Evolutionary conservation across 2,329 filamentous ascomycete genomes (phyloP), one percentile per base, ranked within the genome.

Genomic region (Thielaviopsis ethacetica): DNA sequence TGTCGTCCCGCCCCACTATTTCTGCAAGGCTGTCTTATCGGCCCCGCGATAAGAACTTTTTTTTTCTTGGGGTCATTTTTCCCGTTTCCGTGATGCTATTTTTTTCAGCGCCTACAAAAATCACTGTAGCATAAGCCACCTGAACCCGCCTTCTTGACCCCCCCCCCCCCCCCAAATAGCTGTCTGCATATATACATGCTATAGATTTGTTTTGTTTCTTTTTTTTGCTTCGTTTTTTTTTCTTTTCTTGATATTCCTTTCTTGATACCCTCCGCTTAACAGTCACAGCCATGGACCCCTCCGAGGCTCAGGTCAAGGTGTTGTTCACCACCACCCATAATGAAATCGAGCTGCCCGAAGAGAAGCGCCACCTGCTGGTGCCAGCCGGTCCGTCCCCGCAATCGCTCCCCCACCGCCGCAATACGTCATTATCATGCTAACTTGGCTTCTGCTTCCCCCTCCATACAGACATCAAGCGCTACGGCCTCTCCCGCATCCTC

Each of bases 401-500:
- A 51, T 19, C 22, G 19, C 24, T 26, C 24, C 24, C 24, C 17
- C 24, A 41, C 27, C 24, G 15, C n/a, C 49, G 17, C 15, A 17
- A 3, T 5, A 51, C 22, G 19, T 57, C 47, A 53, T 34, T 9
- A 34, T 3, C 10, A 34, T 38, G 19, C 55, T 41, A 24, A 34
- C 10, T n/a, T 17, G 19, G 22, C 41, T 19, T 34, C 24, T 19
- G 22, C 41, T 19, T 34, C 24, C 22, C 62, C 15, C 63, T 47
- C 62, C 63, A 38, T n/a, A n/a, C 62, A 81, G 82, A 84, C 64
- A 81, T 86, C 65, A 81, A 82, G 68, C 79, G 83, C 67, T 85
- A 85, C 79, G 83, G 82, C 65, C 75, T 86, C 58, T 86, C 83
- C 19, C 78, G 82, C 61, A 82, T 86, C 62, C 76, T 86, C 68